phyloP scores from a whole-genome alignment of 2,329 filamentous ascomycete genomes.

The Chaetomiaceae sp. region DNA sequence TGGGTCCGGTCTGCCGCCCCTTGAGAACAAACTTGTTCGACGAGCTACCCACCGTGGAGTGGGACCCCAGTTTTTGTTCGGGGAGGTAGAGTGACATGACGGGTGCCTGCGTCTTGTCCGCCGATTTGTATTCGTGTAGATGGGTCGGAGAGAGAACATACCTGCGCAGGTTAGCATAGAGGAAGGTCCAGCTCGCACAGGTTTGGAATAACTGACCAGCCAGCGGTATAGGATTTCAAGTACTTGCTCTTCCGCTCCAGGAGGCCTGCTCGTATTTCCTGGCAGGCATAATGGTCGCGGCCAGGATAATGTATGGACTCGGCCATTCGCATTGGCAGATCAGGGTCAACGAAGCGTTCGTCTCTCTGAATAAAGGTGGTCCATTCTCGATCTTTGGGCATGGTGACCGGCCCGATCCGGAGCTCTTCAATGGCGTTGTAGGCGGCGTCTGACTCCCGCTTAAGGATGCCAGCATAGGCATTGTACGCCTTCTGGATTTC shows the following conservation, averaged over 20 bases:
- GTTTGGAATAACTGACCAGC: slow-evolving; percentile 65
- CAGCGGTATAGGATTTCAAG: slow-evolving; percentile 91
- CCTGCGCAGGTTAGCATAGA: slow-evolving; percentile 43
- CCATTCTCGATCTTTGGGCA: slow-evolving; percentile 95
- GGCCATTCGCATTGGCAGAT: slow-evolving; percentile 66
- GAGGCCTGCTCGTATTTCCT: slow-evolving; percentile 84
- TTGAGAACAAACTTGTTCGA: slow-evolving; percentile 99
- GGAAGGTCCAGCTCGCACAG: too few relatives aligned
- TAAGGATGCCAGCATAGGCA: slow-evolving; percentile 83
- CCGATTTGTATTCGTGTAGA: slow-evolving; percentile 98
- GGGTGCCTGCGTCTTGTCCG: slow-evolving; percentile 82
- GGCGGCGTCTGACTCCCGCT: slow-evolving; percentile 79
- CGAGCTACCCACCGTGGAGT: slow-evolving; percentile 72
- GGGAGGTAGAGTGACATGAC: slow-evolving; percentile 94
- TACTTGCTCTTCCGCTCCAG: slow-evolving; percentile 98
- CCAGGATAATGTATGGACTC: slow-evolving; percentile 89
- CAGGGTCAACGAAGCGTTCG: slow-evolving; percentile 81
- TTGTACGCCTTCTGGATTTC: slow-evolving; percentile 99
- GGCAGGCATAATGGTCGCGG: slow-evolving; percentile 71
- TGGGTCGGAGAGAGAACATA: slow-evolving; percentile 95
- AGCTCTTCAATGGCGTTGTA: slow-evolving; percentile 75
- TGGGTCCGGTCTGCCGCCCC: slow-evolving; percentile 82
- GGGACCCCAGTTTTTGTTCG: slow-evolving; percentile 91
- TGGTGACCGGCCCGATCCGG: slow-evolving; percentile 76
- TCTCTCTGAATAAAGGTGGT: slow-evolving; percentile 71